Percentiles rank a stretch among this genome's conserved stretches.
Evolutionary conservation across 202 grass and related monocot species (phyloP).

Genomic region (Thinopyrum obtusiflorum): DNA sequence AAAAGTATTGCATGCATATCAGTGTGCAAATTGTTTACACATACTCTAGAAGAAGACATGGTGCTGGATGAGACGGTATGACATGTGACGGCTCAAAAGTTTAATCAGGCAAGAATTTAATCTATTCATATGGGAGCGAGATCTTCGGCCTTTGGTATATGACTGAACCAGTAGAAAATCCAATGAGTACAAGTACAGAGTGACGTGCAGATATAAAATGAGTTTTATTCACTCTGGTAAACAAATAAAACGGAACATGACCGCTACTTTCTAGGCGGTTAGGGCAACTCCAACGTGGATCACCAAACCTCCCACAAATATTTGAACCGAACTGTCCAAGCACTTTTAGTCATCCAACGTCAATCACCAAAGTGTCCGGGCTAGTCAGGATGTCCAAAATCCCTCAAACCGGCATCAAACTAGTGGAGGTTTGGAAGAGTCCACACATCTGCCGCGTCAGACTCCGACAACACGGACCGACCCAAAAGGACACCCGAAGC

Average conservation of each 20-base stretch:
- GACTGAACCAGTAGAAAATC: not conserved
- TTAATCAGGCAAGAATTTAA: not conserved
- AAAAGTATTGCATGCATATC: constrained; percentile 22
- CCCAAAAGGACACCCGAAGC: not conserved
- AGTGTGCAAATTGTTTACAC: constrained; percentile 5
- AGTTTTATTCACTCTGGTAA: not conserved
- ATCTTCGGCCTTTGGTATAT: not conserved
- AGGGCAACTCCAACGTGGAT: not conserved
- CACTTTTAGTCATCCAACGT: not conserved
- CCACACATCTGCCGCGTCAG: too few relatives aligned
- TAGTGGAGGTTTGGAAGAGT: not conserved
- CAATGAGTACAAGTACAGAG: not conserved
- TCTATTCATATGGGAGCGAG: not conserved
- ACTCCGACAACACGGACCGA: too few relatives aligned
- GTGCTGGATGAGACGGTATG: constrained; percentile 30
- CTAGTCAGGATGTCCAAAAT: not conserved
- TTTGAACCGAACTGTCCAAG: not conserved
- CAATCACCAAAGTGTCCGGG: not conserved
- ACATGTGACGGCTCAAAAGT: constrained; percentile 14
- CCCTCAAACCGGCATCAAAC: not conserved
- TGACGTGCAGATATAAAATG: not conserved
- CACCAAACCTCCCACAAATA: not conserved
- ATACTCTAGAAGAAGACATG: not conserved
- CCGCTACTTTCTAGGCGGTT: not conserved
- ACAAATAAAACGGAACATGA: not conserved